Percentiles rank a stretch among this genome's conserved stretches.
Conservation (phyloP, 495 filamentous ascomycete genomes). For the Penicillium simplicissimum region DNA sequence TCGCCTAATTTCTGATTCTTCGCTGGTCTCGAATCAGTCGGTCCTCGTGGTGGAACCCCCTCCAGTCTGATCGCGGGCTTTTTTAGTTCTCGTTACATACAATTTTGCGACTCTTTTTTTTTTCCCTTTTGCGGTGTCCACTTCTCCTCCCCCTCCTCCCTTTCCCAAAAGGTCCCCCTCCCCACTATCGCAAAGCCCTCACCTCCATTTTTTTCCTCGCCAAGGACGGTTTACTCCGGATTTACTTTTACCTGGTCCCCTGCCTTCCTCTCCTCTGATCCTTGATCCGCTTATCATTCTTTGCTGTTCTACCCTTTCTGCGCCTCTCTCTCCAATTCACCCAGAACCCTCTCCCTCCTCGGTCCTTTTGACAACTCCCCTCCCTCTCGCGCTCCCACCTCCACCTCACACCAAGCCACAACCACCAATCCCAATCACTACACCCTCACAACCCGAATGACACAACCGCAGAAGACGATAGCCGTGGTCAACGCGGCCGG, state of each 20-base stretch:
- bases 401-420: neutral
- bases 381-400: neutral
- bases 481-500: constrained; percentile 92
- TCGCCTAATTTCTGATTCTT: constrained; percentile 22
- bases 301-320: neutral
- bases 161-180: constrained; percentile 29
- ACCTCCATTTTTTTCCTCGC: constrained; percentile 29
- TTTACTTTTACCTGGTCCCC: constrained; percentile 24
- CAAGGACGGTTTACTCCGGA: constrained; percentile 34
- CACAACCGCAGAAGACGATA: constrained; percentile 68
- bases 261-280: neutral
- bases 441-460: constrained; percentile 35
- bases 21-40: neutral
- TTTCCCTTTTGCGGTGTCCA: too few relatives aligned
- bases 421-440: constrained; percentile 4
- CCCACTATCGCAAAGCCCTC: constrained; percentile 31
- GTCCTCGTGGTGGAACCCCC: constrained; percentile 19
- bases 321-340: constrained; percentile 1
- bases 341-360: constrained; percentile 1
- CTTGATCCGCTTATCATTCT: constrained; percentile 11
- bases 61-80: constrained; percentile 23
- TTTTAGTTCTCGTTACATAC: constrained; percentile 31
- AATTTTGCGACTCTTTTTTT: constrained; percentile 17
- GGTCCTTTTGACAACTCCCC: constrained; percentile 5
- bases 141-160: neutral